phyloP scores from a whole-genome alignment of 257 asterid species.

The Ajuga chamaepitys region DNA sequence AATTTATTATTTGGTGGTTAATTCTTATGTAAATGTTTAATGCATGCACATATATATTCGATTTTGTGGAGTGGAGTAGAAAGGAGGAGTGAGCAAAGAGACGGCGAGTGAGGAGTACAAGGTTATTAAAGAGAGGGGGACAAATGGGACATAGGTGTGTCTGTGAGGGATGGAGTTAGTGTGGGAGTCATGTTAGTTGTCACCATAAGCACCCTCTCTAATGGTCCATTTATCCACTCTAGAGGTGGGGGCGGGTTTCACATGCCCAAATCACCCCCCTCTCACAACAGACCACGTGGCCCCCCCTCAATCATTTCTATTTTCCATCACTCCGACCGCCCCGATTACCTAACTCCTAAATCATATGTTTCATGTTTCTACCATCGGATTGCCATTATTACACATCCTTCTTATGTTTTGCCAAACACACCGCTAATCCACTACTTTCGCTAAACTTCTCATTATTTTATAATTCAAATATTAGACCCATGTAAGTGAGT shows the following conservation, averaged over 20 bases:
- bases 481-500: too few species aligned
- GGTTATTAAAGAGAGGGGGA: conserved; percentile 14
- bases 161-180: conserved; percentile 30
- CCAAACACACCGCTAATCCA: too few species aligned
- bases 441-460: too few species aligned
- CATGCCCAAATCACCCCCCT: conserved; percentile 52
- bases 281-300: conserved; percentile 54
- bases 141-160: conserved; percentile 35
- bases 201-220: conserved; percentile 20
- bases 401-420: too few species aligned
- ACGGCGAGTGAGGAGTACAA: neutral
- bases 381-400: too few species aligned
- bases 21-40: too few species aligned
- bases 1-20: too few species aligned
- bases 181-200: conserved; percentile 46
- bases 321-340: neutral
- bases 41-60: too few species aligned
- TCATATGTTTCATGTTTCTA: neutral
- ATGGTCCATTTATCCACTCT: conserved; percentile 26
- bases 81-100: neutral
- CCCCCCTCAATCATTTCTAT: conserved; percentile 17
- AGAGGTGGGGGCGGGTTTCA: conserved; percentile 23
- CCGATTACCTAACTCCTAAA: neutral
- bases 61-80: too few species aligned
- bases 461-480: too few species aligned